Conservation (phyloP, 495 filamentous ascomycete genomes). For the Penicillium atrosanguineum region DNA sequence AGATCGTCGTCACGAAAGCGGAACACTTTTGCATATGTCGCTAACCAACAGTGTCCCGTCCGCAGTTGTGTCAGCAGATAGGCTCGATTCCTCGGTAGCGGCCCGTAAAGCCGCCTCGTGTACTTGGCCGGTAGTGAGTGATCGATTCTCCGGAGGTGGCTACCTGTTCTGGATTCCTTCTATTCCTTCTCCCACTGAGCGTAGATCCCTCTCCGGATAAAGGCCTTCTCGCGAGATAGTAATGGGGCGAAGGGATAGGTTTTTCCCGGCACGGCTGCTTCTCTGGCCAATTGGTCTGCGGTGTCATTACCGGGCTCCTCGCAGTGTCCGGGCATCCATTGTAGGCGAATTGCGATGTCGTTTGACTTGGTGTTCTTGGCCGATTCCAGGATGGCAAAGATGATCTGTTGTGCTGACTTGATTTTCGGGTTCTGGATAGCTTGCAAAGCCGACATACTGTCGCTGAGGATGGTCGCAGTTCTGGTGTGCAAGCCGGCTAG, state of each 20-base stretch:
- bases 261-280: conserved; percentile 13
- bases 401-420: conserved; percentile 19
- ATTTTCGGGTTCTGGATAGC: conserved; percentile 12
- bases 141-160: conserved; percentile 15
- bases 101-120: conserved; percentile 17
- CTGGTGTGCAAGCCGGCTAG: background rate
- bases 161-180: conserved; percentile 8
- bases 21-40: conserved; percentile 8
- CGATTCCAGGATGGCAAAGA: conserved; percentile 16
- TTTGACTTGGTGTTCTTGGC: conserved; percentile 16
- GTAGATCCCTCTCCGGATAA: background rate
- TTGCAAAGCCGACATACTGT: conserved; percentile 22
- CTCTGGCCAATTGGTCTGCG: conserved; percentile 9
- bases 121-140: conserved; percentile 10
- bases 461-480: conserved; percentile 11
- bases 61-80: conserved; percentile 20
- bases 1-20: conserved; percentile 16
- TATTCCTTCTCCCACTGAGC: conserved; percentile 17
- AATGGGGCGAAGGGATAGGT: conserved; percentile 16
- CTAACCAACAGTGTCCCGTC: conserved; percentile 20
- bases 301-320: conserved; percentile 8
- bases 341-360: conserved; percentile 13
- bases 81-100: conserved; percentile 10
- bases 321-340: conserved; percentile 21
- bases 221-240: conserved; percentile 14